These are phyloP conservation scores for Zygosaccharomyces bailii DNA, from an alignment of 805 yeast genomes.

Conservation along the genomic window DNA sequence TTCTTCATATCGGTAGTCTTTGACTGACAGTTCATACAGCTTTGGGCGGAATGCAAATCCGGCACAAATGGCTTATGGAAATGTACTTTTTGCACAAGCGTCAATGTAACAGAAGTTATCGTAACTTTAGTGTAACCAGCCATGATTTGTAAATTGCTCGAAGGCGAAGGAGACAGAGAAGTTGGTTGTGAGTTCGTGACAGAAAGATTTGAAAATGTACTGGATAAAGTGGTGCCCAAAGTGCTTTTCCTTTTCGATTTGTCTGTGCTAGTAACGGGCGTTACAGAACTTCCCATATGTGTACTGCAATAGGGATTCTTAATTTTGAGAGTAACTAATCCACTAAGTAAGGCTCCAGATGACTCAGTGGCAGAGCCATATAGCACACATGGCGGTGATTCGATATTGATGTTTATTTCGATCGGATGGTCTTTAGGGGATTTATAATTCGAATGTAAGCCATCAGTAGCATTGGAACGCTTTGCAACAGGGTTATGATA, in stretches of 20 bases:
- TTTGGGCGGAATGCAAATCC: conserved; percentile 44
- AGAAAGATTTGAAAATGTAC: conserved; percentile 26
- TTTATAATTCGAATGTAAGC: conserved; percentile 4
- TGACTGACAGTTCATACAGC: conserved; percentile 57
- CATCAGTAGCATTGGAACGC: background rate
- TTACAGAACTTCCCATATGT: conserved; percentile 15
- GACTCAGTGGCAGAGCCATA: conserved; percentile 78
- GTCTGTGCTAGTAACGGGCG: conserved; percentile 19
- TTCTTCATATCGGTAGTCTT: conserved; percentile 64
- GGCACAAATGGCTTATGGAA: conserved; percentile 65
- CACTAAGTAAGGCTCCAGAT: conserved; percentile 82
- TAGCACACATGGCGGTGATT: conserved; percentile 85
- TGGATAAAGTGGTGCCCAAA: conserved; percentile 20
- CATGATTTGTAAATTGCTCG: conserved; percentile 29
- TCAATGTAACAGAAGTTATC: conserved; percentile 57
- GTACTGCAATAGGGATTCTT: conserved; percentile 30
- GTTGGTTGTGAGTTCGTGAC: conserved; percentile 10
- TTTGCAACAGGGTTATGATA: background rate
- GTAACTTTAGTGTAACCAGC: conserved; percentile 43
- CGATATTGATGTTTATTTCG: conserved; percentile 59
- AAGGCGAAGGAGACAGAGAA: conserved; percentile 16
- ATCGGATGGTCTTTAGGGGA: conserved; percentile 36
- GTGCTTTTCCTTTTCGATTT: conserved; percentile 17
- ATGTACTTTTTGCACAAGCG: conserved; percentile 67
- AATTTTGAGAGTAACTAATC: conserved; percentile 62